Base-by-base conservation (phyloP, 768 basidiomycete species). In the Amanita pallidorosea region DNA sequence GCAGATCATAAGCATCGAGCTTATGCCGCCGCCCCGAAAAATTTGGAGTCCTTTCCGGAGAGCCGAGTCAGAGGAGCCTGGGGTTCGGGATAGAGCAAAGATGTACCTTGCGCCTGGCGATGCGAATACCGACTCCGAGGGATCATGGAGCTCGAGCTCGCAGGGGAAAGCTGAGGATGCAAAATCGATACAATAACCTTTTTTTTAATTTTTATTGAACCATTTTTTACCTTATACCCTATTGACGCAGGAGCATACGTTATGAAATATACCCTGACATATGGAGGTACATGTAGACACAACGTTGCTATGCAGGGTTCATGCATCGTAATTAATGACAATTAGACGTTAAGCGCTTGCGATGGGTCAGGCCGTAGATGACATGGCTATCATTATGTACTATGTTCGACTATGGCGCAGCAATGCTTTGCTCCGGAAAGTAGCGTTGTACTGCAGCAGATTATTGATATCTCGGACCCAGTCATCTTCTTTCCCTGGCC, bases 381-480 rank as follows among this genome's bases (percentile, higher is more conserved):
- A 29, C 27, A 29, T 29, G 27, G 27, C n/a, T n/a, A n/a, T n/a
- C 6, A 1, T 2, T 29, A 9, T 29, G 27, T 29, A 22, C 73
- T 64, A 83, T n/a, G 78, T 77, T 55, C 85, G 75, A 60, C 78
- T 81, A 58, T 89, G 84, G 57, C 83, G 69, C 55, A 88, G 65
- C 53, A 89, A 68, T n/a, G 86, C 88, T 65, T 91, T 91, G 70
- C 88, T 89, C 62, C 88, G 71, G 66, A 96, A 96, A 0, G 92
- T 91, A 25, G 89, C 89, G 57, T 96, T 96, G 69, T 95, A 96
- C 66, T 94, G 91, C 51, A 96, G 68, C 53, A 96, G 67, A 57
- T 91, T 92, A 65, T 95, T 95, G 66, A 96, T 96, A 61, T 96
- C 93, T 50, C 88, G 75, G n/a, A 94, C 91, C 93, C 93, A 96